phyloP scores from a whole-genome alignment of 2,329 filamentous ascomycete genomes.

The Penicillium sp. region DNA sequence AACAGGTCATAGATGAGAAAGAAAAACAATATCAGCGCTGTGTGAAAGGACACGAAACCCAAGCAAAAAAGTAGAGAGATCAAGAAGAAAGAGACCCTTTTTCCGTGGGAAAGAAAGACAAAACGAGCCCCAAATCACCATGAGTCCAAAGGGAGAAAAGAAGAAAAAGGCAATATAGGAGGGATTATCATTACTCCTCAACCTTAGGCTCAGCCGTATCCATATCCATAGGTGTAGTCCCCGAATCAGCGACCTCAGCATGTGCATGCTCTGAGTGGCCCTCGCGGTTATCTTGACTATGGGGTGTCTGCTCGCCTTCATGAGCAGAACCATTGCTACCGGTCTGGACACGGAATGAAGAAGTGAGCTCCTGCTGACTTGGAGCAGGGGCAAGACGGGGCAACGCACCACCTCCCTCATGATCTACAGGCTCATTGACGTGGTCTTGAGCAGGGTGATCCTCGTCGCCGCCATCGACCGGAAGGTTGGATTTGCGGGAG shows the following conservation, averaged over 20 bases:
- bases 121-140: not conserved
- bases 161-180: not conserved
- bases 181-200: conserved; percentile 24
- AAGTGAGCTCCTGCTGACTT: conserved; percentile 39
- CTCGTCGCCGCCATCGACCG: conserved; percentile 26
- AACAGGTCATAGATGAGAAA: not conserved
- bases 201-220: conserved; percentile 36
- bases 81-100: conserved; percentile 4
- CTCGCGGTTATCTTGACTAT: conserved; percentile 15
- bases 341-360: conserved; percentile 37
- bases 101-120: conserved; percentile 1
- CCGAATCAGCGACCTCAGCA: conserved; percentile 21
- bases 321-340: conserved; percentile 28
- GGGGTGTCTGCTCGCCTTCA: conserved; percentile 24
- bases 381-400: conserved; percentile 37
- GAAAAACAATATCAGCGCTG: not conserved
- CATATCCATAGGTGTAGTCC: conserved; percentile 39
- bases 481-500: conserved; percentile 39
- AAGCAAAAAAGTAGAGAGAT: not conserved
- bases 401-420: conserved; percentile 22
- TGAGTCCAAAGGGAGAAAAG: conserved; percentile 4
- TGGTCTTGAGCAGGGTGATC: conserved; percentile 22
- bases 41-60: not conserved
- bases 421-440: conserved; percentile 20
- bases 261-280: conserved; percentile 9